Evolutionary conservation across 2,329 filamentous ascomycete species (phyloP), one percentile per base, ranked within the genome.

Genomic region (Sarocladiaceae sp.): DNA sequence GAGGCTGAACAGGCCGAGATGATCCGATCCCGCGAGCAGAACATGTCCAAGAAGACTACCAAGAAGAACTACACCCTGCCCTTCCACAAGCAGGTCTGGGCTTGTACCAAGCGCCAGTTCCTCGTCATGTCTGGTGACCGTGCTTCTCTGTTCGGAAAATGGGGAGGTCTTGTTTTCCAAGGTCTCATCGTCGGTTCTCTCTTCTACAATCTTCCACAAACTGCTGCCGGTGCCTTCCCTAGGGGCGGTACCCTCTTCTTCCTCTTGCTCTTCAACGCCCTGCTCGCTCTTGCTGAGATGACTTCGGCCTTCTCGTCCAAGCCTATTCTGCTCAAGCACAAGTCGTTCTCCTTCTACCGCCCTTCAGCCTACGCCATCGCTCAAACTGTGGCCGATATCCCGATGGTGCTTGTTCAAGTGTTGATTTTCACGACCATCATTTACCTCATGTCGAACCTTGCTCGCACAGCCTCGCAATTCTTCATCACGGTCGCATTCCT

Each of bases 81-180:
- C 3, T 88, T 93, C 62, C 70, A 79, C 39, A 79, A 84, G 20
- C 90, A 95, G 66, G 86, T 94, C 4, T 61, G 80, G 17, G 83
- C 84, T 4, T 75, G 86, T 69, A 88, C 87, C 0, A 77, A 84
- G 54, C 81, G 90, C 17, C 88, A 95, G 64, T 86, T 91, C 60
- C 90, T 88, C 82, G 78, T 95, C 26, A 80, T 91, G 25, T 79
- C 81, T 63, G 89, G 90, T 36, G 88, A 95, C 66, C 83, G 77
- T 52, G 84, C 84, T 0, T 88, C 88, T 0, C 74, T 94, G 0
- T 86, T 86, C 61, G 93, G 88, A 20, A 94, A 94, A 63, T 80
- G 87, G 61, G 87, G 90, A 63, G 90, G 90, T 58, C 86, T 92
- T 52, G 66, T 94, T 42, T 81, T 87, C 53, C 88, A 90, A 61